These are phyloP conservation scores for Coemansia sp. DNA, from an alignment of 192 early-diverging fungal species.

Conservation along the genomic window DNA sequence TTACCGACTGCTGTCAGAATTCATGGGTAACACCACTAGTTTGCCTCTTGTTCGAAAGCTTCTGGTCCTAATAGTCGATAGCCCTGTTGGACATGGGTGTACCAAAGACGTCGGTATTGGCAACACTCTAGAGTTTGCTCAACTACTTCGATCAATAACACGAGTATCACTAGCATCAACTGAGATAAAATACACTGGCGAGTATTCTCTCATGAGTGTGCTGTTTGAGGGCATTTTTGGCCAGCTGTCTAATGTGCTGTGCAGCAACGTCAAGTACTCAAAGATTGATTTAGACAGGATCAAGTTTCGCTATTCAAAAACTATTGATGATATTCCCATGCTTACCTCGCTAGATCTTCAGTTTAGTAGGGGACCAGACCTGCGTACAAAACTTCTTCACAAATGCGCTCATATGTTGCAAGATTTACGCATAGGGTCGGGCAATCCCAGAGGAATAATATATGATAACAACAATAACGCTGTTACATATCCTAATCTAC, in stretches of 20 bases:
- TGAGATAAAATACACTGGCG: not conserved
- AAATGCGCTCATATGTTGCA: not conserved
- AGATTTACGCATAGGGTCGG: not conserved
- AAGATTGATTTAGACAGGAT: not conserved
- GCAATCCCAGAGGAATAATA: not conserved
- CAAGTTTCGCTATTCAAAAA: not conserved
- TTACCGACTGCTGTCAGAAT: not conserved
- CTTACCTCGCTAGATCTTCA: not conserved
- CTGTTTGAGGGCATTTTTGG: not conserved
- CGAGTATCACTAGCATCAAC: not conserved
- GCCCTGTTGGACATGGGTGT: not conserved
- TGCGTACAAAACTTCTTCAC: not conserved
- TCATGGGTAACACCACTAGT: not conserved
- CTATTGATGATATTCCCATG: not conserved
- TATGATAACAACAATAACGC: not conserved
- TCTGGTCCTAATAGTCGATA: not conserved
- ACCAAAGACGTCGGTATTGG: not conserved
- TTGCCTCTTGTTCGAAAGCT: not conserved
- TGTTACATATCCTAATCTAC: constrained; percentile 10
- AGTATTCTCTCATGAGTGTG: not conserved
- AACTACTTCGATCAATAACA: not conserved
- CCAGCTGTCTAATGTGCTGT: not conserved
- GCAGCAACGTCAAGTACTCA: not conserved
- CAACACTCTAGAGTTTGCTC: not conserved
- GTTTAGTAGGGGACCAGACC: not conserved